These are phyloP conservation scores for Stenogyne calaminthoides DNA, from an alignment of 305 asterid species.

Conservation along the genomic window DNA sequence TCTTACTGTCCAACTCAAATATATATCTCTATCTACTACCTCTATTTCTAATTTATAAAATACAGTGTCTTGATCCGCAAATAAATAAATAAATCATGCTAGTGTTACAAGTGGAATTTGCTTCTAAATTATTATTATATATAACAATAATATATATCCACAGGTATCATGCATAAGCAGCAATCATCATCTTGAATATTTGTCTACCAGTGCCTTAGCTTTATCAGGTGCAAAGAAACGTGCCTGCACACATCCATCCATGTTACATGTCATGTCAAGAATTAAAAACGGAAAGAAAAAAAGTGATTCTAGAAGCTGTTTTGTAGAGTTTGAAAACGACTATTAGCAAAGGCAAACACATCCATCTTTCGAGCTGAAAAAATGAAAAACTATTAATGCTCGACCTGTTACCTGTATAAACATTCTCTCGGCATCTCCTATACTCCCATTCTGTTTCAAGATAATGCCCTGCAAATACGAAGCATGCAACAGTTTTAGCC, in stretches of 20 bases:
- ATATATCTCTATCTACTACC: no score
- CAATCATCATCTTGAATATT: conserved; percentile 52
- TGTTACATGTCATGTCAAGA: not conserved
- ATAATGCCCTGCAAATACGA: conserved; percentile 68
- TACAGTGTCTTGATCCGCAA: no score
- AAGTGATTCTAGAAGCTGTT: no score
- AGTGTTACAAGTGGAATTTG: no score
- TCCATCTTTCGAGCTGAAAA: not conserved
- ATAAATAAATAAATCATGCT: no score
- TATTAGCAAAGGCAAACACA: not conserved
- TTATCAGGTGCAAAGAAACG: conserved; percentile 86
- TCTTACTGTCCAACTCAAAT: no score
- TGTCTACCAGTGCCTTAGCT: conserved; percentile 76
- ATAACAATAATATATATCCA: no score
- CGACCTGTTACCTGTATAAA: conserved; percentile 71
- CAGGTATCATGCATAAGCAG: no score
- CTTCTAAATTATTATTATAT: no score
- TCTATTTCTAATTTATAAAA: no score
- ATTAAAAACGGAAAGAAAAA: not conserved
- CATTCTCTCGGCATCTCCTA: conserved; percentile 93
- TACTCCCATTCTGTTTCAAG: conserved; percentile 75
- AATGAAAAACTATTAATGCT: not conserved
- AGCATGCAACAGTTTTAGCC: conserved; percentile 21
- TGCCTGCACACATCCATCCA: conserved; percentile 54
- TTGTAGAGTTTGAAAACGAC: no score